These are phyloP conservation scores for Xylaria sp. DNA, from an alignment of 2,329 filamentous ascomycete genomes.

Conservation along the genomic window DNA sequence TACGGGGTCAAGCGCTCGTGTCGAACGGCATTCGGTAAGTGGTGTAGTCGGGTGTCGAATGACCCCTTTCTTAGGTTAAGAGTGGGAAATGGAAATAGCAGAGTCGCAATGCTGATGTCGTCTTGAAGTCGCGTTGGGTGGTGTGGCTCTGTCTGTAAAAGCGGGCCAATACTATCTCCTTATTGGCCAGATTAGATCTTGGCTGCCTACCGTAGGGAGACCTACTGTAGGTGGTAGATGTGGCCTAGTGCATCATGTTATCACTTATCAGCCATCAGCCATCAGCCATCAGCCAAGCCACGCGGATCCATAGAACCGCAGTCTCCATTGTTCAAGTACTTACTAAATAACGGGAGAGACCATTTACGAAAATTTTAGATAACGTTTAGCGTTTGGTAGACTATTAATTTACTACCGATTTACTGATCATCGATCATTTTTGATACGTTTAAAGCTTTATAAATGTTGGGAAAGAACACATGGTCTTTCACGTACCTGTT, in stretches of 20 bases:
- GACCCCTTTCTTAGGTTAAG: slow-evolving; percentile 20
- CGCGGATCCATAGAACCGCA: background rate
- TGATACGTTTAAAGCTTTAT: no score
- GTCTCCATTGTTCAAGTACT: no score
- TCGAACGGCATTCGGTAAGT: slow-evolving; percentile 20
- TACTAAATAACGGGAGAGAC: no score
- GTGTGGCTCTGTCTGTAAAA: slow-evolving; percentile 25
- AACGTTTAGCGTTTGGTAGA: no score
- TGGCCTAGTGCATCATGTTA: no score
- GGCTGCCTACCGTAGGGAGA: no score
- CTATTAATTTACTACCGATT: no score
- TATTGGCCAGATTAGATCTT: slow-evolving; percentile 19
- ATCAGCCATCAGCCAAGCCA: slow-evolving; percentile 21
- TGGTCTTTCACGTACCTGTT: no score
- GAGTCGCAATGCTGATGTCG: slow-evolving; percentile 31
- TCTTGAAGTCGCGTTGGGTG: slow-evolving; percentile 34
- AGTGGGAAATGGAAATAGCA: slow-evolving; percentile 20
- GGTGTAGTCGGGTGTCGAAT: slow-evolving; percentile 29
- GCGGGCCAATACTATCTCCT: background rate
- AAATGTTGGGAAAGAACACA: no score
- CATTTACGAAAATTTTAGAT: no score
- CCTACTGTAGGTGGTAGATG: no score
- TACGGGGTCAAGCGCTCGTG: background rate
- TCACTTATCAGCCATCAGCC: slow-evolving; percentile 25
- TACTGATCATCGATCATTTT: no score